Percentiles rank a stretch among this genome's conserved stretches.
Conservation (phyloP, 345 rosid genomes). For the Boechera divaricarpa region DNA sequence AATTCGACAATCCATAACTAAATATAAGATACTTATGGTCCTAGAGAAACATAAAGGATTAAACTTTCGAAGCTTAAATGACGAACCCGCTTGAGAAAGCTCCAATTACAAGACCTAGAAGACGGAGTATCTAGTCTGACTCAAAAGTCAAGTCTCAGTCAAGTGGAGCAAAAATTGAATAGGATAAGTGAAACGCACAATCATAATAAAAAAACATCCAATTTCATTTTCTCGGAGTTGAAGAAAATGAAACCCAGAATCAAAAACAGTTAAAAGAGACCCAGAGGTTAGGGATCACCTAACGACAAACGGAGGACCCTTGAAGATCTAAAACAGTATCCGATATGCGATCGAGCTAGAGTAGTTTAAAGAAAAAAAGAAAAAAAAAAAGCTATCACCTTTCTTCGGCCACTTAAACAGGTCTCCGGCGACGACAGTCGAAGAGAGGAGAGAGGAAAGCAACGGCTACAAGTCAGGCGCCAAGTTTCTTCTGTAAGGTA, state of each 20-base stretch:
- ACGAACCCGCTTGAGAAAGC: not conserved
- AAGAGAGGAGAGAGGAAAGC: slow-evolving; percentile 45
- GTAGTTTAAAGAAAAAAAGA: not conserved
- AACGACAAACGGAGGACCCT: slow-evolving; percentile 29
- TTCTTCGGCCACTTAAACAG: not conserved
- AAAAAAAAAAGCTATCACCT: slow-evolving; percentile 12
- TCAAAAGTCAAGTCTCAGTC: slow-evolving; percentile 12
- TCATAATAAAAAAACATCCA: not conserved
- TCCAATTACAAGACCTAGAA: slow-evolving; percentile 26
- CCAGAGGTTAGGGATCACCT: slow-evolving; percentile 19
- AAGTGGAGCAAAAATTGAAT: not conserved
- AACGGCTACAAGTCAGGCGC: slow-evolving; percentile 45
- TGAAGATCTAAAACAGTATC: slow-evolving; percentile 23
- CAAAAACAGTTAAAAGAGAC: slow-evolving; percentile 26
- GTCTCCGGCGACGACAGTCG: slow-evolving; percentile 25
- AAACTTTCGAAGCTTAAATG: slow-evolving; percentile 12
- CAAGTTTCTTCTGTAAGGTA: slow-evolving; percentile 40
- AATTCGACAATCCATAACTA: slow-evolving; percentile 15
- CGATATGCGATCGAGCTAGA: not conserved
- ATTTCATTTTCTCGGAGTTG: slow-evolving; percentile 2
- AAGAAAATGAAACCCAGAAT: slow-evolving; percentile 10
- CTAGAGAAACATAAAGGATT: not conserved
- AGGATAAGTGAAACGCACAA: slow-evolving; percentile 33
- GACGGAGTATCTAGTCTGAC: slow-evolving; percentile 17
- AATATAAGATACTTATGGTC: not conserved